phyloP scores from a whole-genome alignment of 2,329 filamentous ascomycete species.

The Nemania diffusa region DNA sequence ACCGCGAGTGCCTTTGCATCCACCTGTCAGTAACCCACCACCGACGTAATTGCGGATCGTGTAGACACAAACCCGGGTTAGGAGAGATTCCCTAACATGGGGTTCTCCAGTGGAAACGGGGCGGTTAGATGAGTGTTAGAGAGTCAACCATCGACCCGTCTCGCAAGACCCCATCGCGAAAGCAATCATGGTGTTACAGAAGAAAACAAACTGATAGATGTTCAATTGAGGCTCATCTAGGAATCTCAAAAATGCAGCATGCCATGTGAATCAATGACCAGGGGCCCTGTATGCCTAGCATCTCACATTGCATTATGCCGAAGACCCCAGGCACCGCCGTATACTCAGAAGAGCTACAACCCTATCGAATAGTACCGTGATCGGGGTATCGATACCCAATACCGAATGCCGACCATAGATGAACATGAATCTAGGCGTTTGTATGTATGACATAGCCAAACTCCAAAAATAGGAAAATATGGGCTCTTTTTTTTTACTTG shows the following conservation, averaged over 20 bases:
- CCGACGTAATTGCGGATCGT: slow-evolving; percentile 9
- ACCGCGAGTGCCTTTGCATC: slow-evolving; percentile 7
- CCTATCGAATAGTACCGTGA: background rate
- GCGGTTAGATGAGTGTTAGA: background rate
- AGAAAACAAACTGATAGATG: background rate
- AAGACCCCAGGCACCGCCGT: slow-evolving; percentile 13
- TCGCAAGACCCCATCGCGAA: background rate
- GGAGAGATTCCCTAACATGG: background rate
- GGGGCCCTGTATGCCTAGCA: slow-evolving; percentile 13
- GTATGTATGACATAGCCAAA: background rate
- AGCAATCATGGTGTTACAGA: background rate
- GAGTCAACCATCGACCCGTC: background rate
- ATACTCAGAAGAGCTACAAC: background rate
- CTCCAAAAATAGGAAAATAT: background rate
- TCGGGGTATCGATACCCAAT: background rate
- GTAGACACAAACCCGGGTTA: background rate
- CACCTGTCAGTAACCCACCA: background rate
- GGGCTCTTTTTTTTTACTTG: background rate
- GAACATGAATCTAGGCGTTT: background rate
- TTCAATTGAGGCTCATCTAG: slow-evolving; percentile 24
- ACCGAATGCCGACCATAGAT: background rate
- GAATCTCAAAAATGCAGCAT: slow-evolving; percentile 16
- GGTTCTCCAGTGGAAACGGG: slow-evolving; percentile 4
- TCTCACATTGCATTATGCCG: slow-evolving; percentile 30
- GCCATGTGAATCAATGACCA: slow-evolving; percentile 26